Percentiles rank a stretch among this genome's conserved stretches.
Evolutionary conservation across 805 yeast species (phyloP).

Genomic region (Wickerhamiella australiensis): DNA sequence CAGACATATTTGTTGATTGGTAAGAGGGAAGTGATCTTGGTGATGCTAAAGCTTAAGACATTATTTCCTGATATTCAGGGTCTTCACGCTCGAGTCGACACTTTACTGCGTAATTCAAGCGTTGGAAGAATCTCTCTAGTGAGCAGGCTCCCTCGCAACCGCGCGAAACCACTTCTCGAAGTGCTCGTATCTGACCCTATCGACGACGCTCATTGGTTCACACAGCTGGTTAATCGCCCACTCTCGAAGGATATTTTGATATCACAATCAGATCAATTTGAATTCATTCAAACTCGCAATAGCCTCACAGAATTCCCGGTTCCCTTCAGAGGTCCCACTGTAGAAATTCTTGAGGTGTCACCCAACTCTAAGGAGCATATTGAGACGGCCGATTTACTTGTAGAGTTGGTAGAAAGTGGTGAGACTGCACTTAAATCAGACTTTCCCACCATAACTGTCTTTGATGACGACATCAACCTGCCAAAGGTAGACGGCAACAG

Average conservation of each 20-base stretch:
- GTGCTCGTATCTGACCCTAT: conserved; percentile 28
- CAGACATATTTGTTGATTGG: conserved; percentile 3
- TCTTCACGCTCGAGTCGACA: conserved; percentile 23
- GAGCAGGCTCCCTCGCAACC: conserved; percentile 17
- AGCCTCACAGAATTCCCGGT: conserved; percentile 25
- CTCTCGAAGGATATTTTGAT: conserved; percentile 28
- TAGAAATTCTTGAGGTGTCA: conserved; percentile 26
- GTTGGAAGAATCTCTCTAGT: conserved; percentile 24
- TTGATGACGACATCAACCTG: neutral
- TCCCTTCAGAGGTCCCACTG: conserved; percentile 20
- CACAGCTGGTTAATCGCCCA: conserved; percentile 22
- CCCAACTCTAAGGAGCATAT: conserved; percentile 21
- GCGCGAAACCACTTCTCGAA: conserved; percentile 23
- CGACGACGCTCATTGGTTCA: conserved; percentile 26
- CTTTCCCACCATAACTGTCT: conserved; percentile 5
- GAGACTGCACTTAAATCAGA: neutral
- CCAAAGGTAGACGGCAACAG: conserved; percentile 11
- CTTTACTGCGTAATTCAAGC: conserved; percentile 17
- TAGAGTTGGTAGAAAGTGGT: conserved; percentile 14
- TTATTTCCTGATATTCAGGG: conserved; percentile 23
- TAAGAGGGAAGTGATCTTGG: neutral
- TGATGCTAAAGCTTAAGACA: conserved; percentile 14
- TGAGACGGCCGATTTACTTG: conserved; percentile 18
- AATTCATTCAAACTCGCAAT: conserved; percentile 26
- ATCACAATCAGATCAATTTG: conserved; percentile 22